Conservation (phyloP, 257 asterid genomes). For the Nicotiana tomentosiformis region DNA sequence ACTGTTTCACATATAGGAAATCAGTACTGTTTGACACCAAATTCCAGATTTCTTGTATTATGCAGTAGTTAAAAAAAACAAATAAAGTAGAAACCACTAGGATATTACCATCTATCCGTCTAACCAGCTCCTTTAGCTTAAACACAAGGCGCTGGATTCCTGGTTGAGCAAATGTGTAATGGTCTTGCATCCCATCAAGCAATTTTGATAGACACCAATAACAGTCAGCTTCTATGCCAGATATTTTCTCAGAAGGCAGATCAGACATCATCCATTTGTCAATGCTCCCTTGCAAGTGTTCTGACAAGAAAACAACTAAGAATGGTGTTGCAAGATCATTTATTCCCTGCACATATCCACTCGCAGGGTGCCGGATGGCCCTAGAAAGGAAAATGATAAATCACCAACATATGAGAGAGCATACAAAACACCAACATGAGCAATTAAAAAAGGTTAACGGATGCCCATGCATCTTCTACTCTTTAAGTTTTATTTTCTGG, state of each 20-base stretch:
- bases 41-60: neutral
- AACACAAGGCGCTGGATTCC: slow-evolving; percentile 96
- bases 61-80: neutral
- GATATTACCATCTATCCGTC: slow-evolving; percentile 83
- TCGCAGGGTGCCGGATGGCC: slow-evolving; percentile 98
- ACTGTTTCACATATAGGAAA: neutral
- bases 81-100: neutral
- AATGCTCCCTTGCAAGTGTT: slow-evolving; percentile 66
- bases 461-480: neutral
- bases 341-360: slow-evolving; percentile 99
- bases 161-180: slow-evolving; percentile 98
- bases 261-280: slow-evolving; percentile 69
- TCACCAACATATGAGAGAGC: slow-evolving; percentile 9
- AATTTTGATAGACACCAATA: slow-evolving; percentile 94
- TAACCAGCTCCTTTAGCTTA: slow-evolving; percentile 89
- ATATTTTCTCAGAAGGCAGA: slow-evolving; percentile 63
- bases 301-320: slow-evolving; percentile 88
- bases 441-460: neutral
- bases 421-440: neutral
- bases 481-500: neutral
- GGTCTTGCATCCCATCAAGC: slow-evolving; percentile 99
- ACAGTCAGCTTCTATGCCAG: slow-evolving; percentile 89
- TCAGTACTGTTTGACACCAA: neutral
- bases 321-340: slow-evolving; percentile 96
- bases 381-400: slow-evolving; percentile 28